Percentiles rank a stretch among this genome's conserved stretches.
Conservation (phyloP, 1,284 basidiomycete genomes). For the Rhodotorula glutinis region DNA sequence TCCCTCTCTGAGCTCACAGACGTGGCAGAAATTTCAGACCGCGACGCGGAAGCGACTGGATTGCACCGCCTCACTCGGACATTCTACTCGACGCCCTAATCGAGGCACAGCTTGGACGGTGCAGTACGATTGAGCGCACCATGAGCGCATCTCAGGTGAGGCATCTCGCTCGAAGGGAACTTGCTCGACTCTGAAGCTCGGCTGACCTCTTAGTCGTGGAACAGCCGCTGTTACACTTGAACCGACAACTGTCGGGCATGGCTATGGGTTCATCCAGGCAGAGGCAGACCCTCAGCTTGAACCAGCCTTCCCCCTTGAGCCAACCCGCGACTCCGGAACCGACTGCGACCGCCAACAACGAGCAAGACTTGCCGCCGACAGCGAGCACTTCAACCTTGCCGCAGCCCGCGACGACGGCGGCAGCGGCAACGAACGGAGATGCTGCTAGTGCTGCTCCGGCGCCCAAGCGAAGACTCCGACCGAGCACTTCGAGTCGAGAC, state of each 20-base stretch:
- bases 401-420: no score
- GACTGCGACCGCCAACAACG: no score
- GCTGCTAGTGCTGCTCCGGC: not conserved
- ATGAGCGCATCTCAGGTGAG: constrained; percentile 18
- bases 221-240: constrained; percentile 38
- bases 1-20: no score
- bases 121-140: no score
- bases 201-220: no score
- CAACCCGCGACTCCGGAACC: not conserved
- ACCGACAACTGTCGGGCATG: constrained; percentile 41
- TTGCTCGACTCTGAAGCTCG: no score
- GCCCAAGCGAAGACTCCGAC: constrained; percentile 35
- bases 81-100: no score
- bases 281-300: constrained; percentile 37
- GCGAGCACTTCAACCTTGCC: not conserved
- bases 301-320: constrained; percentile 30
- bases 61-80: not conserved
- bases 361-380: not conserved
- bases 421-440: no score
- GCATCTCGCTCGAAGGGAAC: no score
- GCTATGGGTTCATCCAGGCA: constrained; percentile 19
- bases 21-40: no score
- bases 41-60: no score
- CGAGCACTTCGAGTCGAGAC: constrained; percentile 23
- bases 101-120: no score